Conservation (phyloP, 2,329 filamentous ascomycete species). For the Ceratocystis huliohia region DNA sequence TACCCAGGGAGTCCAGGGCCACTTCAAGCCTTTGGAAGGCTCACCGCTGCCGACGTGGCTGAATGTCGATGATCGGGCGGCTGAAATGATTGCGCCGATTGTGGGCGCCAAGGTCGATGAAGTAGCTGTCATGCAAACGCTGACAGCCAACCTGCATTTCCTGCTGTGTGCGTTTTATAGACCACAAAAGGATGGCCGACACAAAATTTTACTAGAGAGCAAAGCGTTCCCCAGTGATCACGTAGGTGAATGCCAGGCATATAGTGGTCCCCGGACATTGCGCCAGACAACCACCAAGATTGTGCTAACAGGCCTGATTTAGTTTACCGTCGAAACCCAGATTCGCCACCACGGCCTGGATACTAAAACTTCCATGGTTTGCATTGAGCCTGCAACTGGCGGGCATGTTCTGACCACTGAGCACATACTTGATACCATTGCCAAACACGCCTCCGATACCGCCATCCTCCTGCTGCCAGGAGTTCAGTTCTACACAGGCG, state of each 20-base stretch:
- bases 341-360: constrained; percentile 54
- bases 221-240: constrained; percentile 80
- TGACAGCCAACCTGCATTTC: constrained; percentile 66
- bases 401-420: constrained; percentile 54
- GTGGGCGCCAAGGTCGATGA: constrained; percentile 58
- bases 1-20: constrained; percentile 65
- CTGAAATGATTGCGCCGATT: constrained; percentile 52
- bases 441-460: constrained; percentile 57
- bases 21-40: constrained; percentile 57
- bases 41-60: constrained; percentile 58
- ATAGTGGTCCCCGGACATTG: neutral
- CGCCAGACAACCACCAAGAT: neutral
- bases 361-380: constrained; percentile 52
- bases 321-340: constrained; percentile 71
- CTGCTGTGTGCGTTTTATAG: constrained; percentile 71
- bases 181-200: constrained; percentile 42
- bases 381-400: constrained; percentile 47
- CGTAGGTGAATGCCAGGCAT: constrained; percentile 32
- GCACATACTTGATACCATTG: constrained; percentile 59
- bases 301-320: neutral
- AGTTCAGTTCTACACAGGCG: constrained; percentile 85
- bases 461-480: constrained; percentile 72
- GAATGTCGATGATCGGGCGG: constrained; percentile 56
- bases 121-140: constrained; percentile 69
- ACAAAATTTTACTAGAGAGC: constrained; percentile 69